Base-by-base conservation (phyloP, 495 filamentous ascomycete genomes). In the Penicillium fimorum region DNA sequence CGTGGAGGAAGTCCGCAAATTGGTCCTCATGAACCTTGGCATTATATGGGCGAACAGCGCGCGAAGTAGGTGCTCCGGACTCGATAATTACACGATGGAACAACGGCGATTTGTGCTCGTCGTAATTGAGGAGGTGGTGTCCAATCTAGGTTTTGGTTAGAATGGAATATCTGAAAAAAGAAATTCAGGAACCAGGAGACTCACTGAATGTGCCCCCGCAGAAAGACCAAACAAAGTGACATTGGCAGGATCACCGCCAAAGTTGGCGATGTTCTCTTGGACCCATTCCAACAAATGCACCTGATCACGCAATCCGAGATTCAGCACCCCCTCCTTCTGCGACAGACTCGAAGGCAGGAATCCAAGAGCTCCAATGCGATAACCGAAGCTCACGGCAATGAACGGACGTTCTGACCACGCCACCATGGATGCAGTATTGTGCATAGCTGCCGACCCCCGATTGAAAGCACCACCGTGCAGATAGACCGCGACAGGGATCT, bases 231-330 rank as follows among this genome's bases (percentile, higher is more conserved):
- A 81, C 33, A 87, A 61, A 10, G 84, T 87, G 22, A 88, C 76
- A 47, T 84, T 80, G n/a, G 74, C 70, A 7, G 79, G 75, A 65
- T 89, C 82, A 6, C 86, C 85, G 0, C 84, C 83, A 65, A 88
- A 82, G 0, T 64, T 68, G 10, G 61, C 72, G 29, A 85, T 81
- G 57, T 86, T 87, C 10, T 81, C 73, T 56, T 77, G 71, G 12
- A 87, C 80, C 85, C 85, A 87, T 64, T 82, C 67, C 46, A 89
- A 72, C 43, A 83, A 48, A 29, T 77, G 61, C 22, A 79, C 64
- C 60, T 88, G 85, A 66, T 89, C 85, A 58, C 79, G 80, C 47
- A 89, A 65, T 13, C 86, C 86, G 10, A 87, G 65, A 60, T 89
- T 89, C 51, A 86, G 61, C 30, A 82, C 6, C 1, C 81, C 83